Conservation (phyloP, 192 early-diverging fungal genomes). For the Podochytrium sp. region DNA sequence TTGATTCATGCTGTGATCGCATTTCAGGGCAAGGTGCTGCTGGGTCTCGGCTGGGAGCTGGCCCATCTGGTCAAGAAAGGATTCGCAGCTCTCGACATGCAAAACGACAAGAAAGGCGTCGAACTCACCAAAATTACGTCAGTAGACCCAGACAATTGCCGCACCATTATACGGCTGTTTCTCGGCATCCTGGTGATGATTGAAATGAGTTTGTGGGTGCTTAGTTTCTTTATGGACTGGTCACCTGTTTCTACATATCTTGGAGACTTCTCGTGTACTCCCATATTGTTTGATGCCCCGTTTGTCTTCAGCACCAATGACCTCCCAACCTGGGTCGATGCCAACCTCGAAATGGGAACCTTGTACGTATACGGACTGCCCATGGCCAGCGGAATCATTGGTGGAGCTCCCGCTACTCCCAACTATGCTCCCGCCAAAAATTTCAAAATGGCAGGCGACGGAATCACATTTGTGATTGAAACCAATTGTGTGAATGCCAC, state of each 20-base stretch:
- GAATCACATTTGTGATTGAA: neutral
- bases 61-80: slow-evolving; percentile 9
- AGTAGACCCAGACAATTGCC: neutral
- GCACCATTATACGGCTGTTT: neutral
- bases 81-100: slow-evolving; percentile 1
- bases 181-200: neutral
- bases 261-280: neutral
- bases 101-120: neutral
- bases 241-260: neutral
- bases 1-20: slow-evolving; percentile 8
- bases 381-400: neutral
- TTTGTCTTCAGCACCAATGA: neutral
- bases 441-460: neutral
- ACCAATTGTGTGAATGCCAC: neutral
- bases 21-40: neutral
- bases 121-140: neutral
- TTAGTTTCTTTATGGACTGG: neutral
- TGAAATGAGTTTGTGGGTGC: neutral
- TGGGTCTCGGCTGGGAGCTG: neutral
- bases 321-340: neutral
- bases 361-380: neutral
- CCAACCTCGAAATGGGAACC: neutral
- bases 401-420: neutral
- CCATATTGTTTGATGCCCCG: neutral
- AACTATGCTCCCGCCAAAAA: neutral